Evolutionary conservation across 78 protist genomes (phyloP), one percentile per base, ranked within the genome.

Genomic region (Dictyostelium discoideum): DNA sequence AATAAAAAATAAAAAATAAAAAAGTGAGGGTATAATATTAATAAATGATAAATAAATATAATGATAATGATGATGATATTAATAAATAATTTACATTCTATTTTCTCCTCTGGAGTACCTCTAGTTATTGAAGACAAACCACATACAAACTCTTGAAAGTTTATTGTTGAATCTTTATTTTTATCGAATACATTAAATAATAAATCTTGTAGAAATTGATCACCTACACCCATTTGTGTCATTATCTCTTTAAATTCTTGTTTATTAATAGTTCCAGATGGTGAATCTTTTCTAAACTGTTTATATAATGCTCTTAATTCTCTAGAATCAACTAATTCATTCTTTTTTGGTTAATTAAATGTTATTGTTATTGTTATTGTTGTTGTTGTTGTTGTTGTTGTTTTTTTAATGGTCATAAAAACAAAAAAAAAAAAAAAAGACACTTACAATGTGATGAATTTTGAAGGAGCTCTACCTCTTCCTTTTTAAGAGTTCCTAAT

Each of bases 81-180:
- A 69, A 32, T 26, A 39, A 16, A 26, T 46, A 9, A 86, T 65
- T 63, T 92, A 96, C 97, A 93, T 44, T 96, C 97, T 16, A 96
- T 86, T 24, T 96, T 96, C 44, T 96, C 97, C 26, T 90, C 95
- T 8, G 97, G 96, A 11, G 92, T 92, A 39, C 97, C 97, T 93
- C 97, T 92, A 18, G 85, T 96, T 40, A 96, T 87, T 24, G 92
- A 86, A 26, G 94, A 87, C 37, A 96, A 32, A 32, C 96, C 97
- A 29, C 95, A 81, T 32, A 88, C 97, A 86, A 85, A 96, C 85
- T 96, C 97, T 83, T 85, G 93, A 63, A 96, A 96, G 67, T 87
- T 96, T 22, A 96, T 92, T 20, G 92, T 72, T 48, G 69, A 60
- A 82, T 92, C 97, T 86, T 87, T 96, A 85, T 96, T 92, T 42